A percentile compares a stretch with the other conserved stretches of the same genome.
phyloP scores from a whole-genome alignment of 1,284 basidiomycete genomes.

The Veloporphyrellus conicus region DNA sequence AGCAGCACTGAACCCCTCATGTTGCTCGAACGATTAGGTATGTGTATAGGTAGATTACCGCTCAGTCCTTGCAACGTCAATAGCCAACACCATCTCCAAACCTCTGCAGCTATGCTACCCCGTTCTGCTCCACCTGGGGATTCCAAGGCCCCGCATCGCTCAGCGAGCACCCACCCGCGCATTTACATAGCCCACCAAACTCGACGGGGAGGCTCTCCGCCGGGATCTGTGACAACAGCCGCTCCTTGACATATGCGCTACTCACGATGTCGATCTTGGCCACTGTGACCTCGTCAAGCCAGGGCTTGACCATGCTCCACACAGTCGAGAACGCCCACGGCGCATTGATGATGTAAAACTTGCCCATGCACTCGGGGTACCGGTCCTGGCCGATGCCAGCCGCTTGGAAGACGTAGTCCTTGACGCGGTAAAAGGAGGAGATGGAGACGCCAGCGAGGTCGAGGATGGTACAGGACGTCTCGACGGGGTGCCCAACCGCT shows the following conservation, averaged over 20 bases:
- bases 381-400: constrained; percentile 84
- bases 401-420: constrained; percentile 84
- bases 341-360: constrained; percentile 94
- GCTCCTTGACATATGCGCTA: constrained; percentile 56
- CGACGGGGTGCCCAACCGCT: constrained; percentile 78
- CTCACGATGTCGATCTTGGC: constrained; percentile 87
- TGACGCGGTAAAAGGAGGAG: constrained; percentile 85
- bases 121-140: constrained; percentile 20
- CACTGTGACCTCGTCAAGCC: constrained; percentile 94
- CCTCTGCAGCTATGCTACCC: constrained; percentile 16
- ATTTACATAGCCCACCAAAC: constrained; percentile 82
- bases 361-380: constrained; percentile 94
- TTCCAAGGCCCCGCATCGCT: constrained; percentile 96
- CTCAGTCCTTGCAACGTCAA: background rate
- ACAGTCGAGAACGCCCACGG: constrained; percentile 90
- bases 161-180: constrained; percentile 78
- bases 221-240: constrained; percentile 77
- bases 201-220: constrained; percentile 79
- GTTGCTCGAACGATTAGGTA: constrained; percentile 31
- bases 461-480: constrained; percentile 98
- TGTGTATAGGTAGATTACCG: constrained; percentile 31
- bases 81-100: background rate
- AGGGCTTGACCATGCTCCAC: constrained; percentile 87
- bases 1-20: background rate
- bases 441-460: constrained; percentile 84